Percentiles rank a stretch among this genome's conserved stretches.
Evolutionary conservation across 192 early-diverging fungal genomes (phyloP).

Genomic region (Backusella westeae): DNA sequence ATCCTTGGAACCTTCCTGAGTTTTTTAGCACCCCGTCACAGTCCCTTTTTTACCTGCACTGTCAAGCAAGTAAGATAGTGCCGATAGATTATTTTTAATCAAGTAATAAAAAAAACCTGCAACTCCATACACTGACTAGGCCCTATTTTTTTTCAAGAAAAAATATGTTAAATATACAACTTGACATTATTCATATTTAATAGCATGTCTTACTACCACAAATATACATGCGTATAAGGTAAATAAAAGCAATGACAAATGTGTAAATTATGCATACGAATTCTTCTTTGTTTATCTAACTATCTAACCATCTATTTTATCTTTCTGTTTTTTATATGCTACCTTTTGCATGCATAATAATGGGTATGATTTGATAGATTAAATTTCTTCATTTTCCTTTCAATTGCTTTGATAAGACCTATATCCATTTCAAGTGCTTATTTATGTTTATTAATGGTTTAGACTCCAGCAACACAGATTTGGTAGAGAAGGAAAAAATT

Average conservation of each 20-base stretch:
- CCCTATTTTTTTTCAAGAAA: not conserved
- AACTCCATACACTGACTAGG: not conserved
- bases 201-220: not conserved
- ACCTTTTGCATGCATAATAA: not conserved
- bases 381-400: not conserved
- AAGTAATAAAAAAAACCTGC: not conserved
- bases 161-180: not conserved
- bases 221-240: not conserved
- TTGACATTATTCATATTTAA: not conserved
- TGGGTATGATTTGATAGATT: not conserved
- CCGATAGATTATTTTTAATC: conserved; percentile 7
- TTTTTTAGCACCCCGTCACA: conserved; percentile 11
- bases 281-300: not conserved
- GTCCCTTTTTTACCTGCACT: conserved; percentile 5
- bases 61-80: conserved; percentile 2
- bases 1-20: conserved; percentile 16
- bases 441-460: not conserved
- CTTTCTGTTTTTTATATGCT: not conserved
- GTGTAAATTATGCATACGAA: not conserved
- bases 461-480: not conserved
- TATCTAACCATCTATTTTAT: not conserved
- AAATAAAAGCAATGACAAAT: not conserved
- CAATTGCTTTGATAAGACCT: not conserved
- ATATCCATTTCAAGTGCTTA: not conserved
- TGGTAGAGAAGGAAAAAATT: not conserved